Evolutionary conservation across 208 protist genomes (phyloP).

Genomic region (Leishmania gerbilli): DNA sequence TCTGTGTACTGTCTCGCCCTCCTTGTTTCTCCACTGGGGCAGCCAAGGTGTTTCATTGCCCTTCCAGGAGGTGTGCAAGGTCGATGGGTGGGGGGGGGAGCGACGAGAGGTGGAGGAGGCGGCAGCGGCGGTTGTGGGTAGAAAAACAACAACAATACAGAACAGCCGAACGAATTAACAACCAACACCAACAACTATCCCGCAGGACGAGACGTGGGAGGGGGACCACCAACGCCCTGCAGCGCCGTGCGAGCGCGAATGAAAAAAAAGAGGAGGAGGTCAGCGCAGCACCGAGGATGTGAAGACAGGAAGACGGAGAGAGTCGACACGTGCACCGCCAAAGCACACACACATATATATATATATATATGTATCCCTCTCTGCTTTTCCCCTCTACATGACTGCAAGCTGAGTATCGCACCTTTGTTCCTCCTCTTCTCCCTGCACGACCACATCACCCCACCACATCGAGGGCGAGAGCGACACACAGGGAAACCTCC

Average conservation of each 20-base stretch:
- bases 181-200: background rate
- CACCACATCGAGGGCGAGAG: background rate
- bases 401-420: background rate
- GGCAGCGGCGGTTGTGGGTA: background rate
- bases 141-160: background rate
- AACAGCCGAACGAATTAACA: background rate
- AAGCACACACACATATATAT: background rate
- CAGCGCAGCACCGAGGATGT: background rate
- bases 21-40: background rate
- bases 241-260: background rate
- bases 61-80: background rate
- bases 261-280: conserved; percentile 17
- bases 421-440: background rate
- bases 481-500: background rate
- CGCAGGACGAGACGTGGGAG: background rate
- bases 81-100: background rate
- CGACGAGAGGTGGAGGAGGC: background rate
- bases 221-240: background rate
- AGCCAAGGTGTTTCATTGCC: background rate
- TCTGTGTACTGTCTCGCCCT: background rate
- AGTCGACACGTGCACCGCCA: background rate
- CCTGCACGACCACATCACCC: background rate
- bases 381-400: background rate
- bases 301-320: background rate
- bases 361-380: background rate